Conservation (phyloP, 495 filamentous ascomycete genomes). For the Penicillium bialowiezense region DNA sequence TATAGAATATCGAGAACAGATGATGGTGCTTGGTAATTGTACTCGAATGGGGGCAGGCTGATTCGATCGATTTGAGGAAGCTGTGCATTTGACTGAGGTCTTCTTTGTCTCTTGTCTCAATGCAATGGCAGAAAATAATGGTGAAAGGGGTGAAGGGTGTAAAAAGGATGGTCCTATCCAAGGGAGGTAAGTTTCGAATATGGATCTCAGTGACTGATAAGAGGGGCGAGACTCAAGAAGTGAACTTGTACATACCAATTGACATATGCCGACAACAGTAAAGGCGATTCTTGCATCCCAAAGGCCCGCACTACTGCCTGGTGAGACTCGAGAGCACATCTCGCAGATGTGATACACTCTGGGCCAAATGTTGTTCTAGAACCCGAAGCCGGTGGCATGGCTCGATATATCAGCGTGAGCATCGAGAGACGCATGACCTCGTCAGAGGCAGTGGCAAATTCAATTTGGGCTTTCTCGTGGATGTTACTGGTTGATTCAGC, state of each 20-base stretch:
- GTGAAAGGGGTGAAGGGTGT: constrained; percentile 19
- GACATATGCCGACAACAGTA: constrained; percentile 9
- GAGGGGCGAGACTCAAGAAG: too few species aligned
- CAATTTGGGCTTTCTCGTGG: not conserved
- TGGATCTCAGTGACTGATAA: too few species aligned
- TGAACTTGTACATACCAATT: constrained; percentile 12
- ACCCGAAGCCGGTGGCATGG: constrained; percentile 5
- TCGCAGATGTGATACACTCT: constrained; percentile 14
- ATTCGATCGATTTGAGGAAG: constrained; percentile 13
- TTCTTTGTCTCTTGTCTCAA: constrained; percentile 11
- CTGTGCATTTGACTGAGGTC: constrained; percentile 11
- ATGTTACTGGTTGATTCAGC: not conserved
- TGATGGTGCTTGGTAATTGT: constrained; percentile 9
- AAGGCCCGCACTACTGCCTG: not conserved
- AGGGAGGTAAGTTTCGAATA: too few species aligned
- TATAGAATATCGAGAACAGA: constrained; percentile 9
- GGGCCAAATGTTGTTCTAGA: constrained; percentile 7
- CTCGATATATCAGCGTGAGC: constrained; percentile 16
- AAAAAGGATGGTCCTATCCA: constrained; percentile 13
- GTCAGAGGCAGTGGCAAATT: constrained; percentile 1
- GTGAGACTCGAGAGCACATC: constrained; percentile 10
- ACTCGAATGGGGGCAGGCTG: not conserved
- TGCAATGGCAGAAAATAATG: constrained; percentile 19
- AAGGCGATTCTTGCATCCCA: not conserved
- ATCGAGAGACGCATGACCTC: constrained; percentile 10